Evolutionary conservation across 257 asterid genomes (phyloP).

Genomic region (Anisodus acutangulus): DNA sequence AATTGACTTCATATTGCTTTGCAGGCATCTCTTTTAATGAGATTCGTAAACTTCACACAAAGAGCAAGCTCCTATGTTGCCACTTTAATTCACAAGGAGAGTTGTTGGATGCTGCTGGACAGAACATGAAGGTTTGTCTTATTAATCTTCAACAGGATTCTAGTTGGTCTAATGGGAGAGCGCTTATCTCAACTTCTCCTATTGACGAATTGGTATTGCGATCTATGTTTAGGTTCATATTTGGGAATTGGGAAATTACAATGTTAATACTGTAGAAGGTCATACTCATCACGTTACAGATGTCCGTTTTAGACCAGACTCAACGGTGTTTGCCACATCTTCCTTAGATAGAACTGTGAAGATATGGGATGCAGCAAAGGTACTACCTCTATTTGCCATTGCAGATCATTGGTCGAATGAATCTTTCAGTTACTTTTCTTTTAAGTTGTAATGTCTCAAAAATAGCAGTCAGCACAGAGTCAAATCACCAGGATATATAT

Average conservation of each 20-base stretch:
- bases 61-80: conserved; percentile 50
- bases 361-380: conserved; percentile 54
- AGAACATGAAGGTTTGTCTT: conserved; percentile 49
- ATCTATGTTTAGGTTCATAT: conserved; percentile 38
- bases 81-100: conserved; percentile 48
- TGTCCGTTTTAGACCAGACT: conserved; percentile 47
- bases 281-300: conserved; percentile 48
- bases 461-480: not conserved
- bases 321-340: conserved; percentile 51
- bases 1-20: not conserved
- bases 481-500: not conserved
- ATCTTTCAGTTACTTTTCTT: not conserved
- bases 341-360: conserved; percentile 47
- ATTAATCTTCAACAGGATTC: not conserved
- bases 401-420: not conserved
- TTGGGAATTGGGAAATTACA: conserved; percentile 36
- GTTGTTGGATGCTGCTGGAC: conserved; percentile 56
- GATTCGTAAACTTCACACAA: conserved; percentile 35
- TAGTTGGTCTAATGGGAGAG: not conserved
- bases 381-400: conserved; percentile 19
- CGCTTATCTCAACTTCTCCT: not conserved
- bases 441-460: not conserved
- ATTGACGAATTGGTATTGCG: not conserved
- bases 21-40: conserved; percentile 46
- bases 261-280: conserved; percentile 23